These are phyloP conservation scores for Coprinopsis marcescibilis DNA, from an alignment of 768 basidiomycete species.

Conservation along the genomic window DNA sequence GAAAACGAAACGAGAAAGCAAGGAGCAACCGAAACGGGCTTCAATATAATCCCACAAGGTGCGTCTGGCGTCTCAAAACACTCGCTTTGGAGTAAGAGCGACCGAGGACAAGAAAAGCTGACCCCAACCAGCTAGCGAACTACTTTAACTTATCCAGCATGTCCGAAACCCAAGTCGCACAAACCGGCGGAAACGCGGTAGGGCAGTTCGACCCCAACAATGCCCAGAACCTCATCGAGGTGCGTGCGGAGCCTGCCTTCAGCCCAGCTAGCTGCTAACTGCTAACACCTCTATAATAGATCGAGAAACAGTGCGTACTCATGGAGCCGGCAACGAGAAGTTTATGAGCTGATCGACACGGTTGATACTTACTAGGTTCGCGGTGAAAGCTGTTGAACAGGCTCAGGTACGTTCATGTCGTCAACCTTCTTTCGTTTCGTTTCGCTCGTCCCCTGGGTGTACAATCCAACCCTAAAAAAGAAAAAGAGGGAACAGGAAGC, in stretches of 20 bases:
- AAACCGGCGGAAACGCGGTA: too few relatives aligned
- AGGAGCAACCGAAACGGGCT: too few relatives aligned
- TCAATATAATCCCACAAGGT: too few relatives aligned
- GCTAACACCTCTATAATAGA: slow-evolving; percentile 38
- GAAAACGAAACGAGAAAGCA: too few relatives aligned
- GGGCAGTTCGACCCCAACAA: slow-evolving; percentile 78
- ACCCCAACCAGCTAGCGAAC: not conserved
- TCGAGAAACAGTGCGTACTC: slow-evolving; percentile 86
- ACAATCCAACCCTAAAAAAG: too few relatives aligned
- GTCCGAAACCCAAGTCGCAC: slow-evolving; percentile 25
- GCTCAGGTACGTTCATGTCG: slow-evolving; percentile 63
- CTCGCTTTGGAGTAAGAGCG: too few relatives aligned
- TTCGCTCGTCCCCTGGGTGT: not conserved
- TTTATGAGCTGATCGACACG: not conserved
- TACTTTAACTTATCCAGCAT: not conserved
- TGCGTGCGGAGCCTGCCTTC: slow-evolving; percentile 27
- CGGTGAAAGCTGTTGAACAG: slow-evolving; percentile 94
- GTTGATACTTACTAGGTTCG: slow-evolving; percentile 49
- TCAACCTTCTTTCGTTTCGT: not conserved
- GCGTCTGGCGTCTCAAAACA: too few relatives aligned
- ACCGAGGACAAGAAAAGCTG: too few relatives aligned
- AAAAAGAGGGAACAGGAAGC: too few relatives aligned
- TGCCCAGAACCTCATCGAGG: slow-evolving; percentile 90
- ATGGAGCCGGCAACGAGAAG: not conserved
- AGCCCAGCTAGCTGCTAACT: not conserved